phyloP scores from a whole-genome alignment of 345 rosid species.

The Theobroma cacao region DNA sequence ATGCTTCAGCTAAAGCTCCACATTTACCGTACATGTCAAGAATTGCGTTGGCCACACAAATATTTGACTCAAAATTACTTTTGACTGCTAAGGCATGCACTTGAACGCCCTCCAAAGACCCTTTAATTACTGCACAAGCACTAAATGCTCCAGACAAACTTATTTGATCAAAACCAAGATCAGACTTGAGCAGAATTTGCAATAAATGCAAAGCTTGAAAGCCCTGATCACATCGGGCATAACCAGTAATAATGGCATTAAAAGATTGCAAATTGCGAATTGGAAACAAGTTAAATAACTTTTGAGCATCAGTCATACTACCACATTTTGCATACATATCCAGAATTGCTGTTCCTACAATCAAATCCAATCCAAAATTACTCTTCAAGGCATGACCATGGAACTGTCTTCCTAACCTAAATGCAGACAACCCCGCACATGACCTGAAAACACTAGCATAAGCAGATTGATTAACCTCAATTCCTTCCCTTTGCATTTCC shows the following conservation, averaged over 20 bases:
- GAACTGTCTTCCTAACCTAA: slow-evolving; percentile 64
- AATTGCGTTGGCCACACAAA: slow-evolving; percentile 79
- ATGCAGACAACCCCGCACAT: slow-evolving; percentile 58
- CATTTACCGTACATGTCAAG: slow-evolving; percentile 95
- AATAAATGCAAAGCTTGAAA: slow-evolving; percentile 61
- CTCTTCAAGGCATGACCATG: slow-evolving; percentile 80
- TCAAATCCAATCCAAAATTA: slow-evolving; percentile 52
- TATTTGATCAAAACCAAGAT: slow-evolving; percentile 71
- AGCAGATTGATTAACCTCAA: slow-evolving; percentile 73
- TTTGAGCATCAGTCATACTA: slow-evolving; percentile 58
- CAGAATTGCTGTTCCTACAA: slow-evolving; percentile 83
- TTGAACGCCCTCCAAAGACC: slow-evolving; percentile 68
- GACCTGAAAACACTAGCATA: slow-evolving; percentile 86
- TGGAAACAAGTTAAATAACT: slow-evolving; percentile 60
- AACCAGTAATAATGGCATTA: slow-evolving; percentile 85
- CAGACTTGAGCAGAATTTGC: slow-evolving; percentile 46
- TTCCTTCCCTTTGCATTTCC: slow-evolving; percentile 56
- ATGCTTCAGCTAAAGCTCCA: slow-evolving; percentile 67
- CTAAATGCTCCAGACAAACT: slow-evolving; percentile 83
- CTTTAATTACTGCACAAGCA: slow-evolving; percentile 71
- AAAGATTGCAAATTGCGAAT: slow-evolving; percentile 62
- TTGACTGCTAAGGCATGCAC: slow-evolving; percentile 63
- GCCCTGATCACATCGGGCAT: slow-evolving; percentile 51
- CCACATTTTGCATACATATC: slow-evolving; percentile 95
- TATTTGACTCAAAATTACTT: slow-evolving; percentile 38